phyloP scores from a whole-genome alignment of 2,329 filamentous ascomycete genomes.

The Trichophyton simii region DNA sequence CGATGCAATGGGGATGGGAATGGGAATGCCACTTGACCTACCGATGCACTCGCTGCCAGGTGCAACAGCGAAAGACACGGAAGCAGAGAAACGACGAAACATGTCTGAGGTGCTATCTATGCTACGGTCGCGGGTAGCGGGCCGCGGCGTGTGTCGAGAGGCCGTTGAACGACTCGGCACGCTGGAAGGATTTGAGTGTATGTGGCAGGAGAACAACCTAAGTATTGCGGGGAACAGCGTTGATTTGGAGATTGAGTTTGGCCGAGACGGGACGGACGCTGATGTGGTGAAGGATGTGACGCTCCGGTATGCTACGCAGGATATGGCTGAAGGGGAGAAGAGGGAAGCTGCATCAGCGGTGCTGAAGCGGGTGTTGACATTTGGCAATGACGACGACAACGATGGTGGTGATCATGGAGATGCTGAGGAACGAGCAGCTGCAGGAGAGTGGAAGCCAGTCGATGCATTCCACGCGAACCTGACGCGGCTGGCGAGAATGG shows the following conservation, averaged over 20 bases:
- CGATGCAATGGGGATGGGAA: conserved; percentile 29
- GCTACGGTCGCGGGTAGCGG: conserved; percentile 29
- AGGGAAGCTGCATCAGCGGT: conserved; percentile 33
- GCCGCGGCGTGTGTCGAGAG: conserved; percentile 33
- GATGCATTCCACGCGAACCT: conserved; percentile 32
- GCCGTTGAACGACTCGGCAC: conserved; percentile 31
- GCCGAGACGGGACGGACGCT: conserved; percentile 16
- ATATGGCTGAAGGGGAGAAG: conserved; percentile 29
- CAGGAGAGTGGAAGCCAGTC: conserved; percentile 25
- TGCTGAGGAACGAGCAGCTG: no score
- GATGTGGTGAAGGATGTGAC: conserved; percentile 33
- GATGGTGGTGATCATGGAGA: no score
- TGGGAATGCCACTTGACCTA: conserved; percentile 28
- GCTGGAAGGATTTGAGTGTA: conserved; percentile 34
- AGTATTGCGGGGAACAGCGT: conserved; percentile 37
- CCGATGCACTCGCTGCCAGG: conserved; percentile 10
- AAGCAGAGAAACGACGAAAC: conserved; percentile 30
- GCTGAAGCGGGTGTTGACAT: conserved; percentile 27
- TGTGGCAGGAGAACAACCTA: conserved; percentile 36
- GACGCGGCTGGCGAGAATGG: conserved; percentile 33
- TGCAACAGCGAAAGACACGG: conserved; percentile 24
- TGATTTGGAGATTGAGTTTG: conserved; percentile 36
- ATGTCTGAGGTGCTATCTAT: conserved; percentile 31
- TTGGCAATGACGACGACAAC: neutral
- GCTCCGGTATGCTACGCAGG: conserved; percentile 31